Evolutionary conservation across 495 filamentous ascomycete genomes (phyloP).

Genomic region (Viridothelium virens): DNA sequence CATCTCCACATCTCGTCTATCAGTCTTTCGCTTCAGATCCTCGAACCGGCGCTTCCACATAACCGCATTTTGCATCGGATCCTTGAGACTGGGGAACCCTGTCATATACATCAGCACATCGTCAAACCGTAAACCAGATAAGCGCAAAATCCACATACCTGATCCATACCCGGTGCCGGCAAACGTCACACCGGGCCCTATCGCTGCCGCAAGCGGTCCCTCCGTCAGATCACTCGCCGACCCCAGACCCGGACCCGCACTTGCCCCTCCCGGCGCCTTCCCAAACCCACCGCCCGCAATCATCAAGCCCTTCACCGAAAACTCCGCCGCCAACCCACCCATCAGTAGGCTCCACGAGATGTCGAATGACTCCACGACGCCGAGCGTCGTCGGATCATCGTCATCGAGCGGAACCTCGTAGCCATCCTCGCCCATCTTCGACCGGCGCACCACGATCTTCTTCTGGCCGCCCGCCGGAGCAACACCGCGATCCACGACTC

Average conservation of each 20-base stretch:
- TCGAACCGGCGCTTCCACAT: conserved; percentile 23
- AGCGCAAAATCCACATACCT: not conserved
- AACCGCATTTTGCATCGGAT: conserved; percentile 16
- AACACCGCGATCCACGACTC: conserved; percentile 19
- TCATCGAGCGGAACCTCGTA: conserved; percentile 35
- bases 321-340: conserved; percentile 27
- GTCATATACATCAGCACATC: not conserved
- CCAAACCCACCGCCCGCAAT: not conserved
- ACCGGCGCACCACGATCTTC: conserved; percentile 29
- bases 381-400: conserved; percentile 22
- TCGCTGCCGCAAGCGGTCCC: conserved; percentile 4
- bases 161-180: not conserved
- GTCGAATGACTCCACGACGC: conserved; percentile 31
- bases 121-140: not conserved
- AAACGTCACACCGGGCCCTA: conserved; percentile 1
- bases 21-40: conserved; percentile 19
- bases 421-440: conserved; percentile 31
- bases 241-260: conserved; percentile 3
- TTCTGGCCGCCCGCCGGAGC: conserved; percentile 27
- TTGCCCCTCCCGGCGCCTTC: not conserved
- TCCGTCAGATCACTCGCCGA: conserved; percentile 1
- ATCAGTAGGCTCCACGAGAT: conserved; percentile 27
- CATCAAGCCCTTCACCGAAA: conserved; percentile 27
- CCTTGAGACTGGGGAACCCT: not conserved
- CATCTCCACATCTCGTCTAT: conserved; percentile 21